phyloP scores from a whole-genome alignment of 768 basidiomycete genomes.

The Pleurotus platypus region DNA sequence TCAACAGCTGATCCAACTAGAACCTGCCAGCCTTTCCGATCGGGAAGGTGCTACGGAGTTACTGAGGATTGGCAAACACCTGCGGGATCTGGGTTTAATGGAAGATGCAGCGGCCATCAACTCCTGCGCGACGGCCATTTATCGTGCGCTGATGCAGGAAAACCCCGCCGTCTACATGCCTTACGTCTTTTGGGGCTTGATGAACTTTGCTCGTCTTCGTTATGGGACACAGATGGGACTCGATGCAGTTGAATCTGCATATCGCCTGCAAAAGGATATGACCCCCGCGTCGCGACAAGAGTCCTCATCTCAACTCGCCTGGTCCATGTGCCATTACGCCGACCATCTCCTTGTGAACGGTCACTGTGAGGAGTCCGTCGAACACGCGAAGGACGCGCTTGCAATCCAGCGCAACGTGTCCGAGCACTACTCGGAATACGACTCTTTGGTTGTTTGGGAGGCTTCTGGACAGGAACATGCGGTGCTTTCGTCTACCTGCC shows the following conservation, averaged over 20 bases:
- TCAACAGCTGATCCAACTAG: not conserved
- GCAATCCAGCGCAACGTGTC: not conserved
- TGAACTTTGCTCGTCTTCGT: not conserved
- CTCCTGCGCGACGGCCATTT: not conserved
- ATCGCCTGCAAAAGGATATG: not conserved
- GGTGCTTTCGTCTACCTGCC: not conserved
- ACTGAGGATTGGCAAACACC: not conserved
- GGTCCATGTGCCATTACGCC: not conserved
- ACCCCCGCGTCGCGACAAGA: not conserved
- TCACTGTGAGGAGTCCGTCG: not conserved
- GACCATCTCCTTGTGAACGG: not conserved
- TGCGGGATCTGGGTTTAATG: not conserved
- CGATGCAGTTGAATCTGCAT: not conserved
- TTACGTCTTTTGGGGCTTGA: constrained; percentile 3
- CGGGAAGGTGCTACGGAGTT: not conserved
- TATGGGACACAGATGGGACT: not conserved
- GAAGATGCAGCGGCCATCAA: not conserved
- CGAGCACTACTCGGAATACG: not conserved
- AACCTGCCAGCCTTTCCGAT: not conserved
- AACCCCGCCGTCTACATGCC: not conserved
- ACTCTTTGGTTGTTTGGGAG: not conserved
- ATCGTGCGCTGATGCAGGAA: not conserved
- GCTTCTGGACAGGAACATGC: not conserved
- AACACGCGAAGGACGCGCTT: constrained; percentile 1
- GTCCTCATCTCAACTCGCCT: not conserved